These are phyloP conservation scores for Teunomyces tritomae DNA, from an alignment of 805 yeast genomes.

Conservation along the genomic window DNA sequence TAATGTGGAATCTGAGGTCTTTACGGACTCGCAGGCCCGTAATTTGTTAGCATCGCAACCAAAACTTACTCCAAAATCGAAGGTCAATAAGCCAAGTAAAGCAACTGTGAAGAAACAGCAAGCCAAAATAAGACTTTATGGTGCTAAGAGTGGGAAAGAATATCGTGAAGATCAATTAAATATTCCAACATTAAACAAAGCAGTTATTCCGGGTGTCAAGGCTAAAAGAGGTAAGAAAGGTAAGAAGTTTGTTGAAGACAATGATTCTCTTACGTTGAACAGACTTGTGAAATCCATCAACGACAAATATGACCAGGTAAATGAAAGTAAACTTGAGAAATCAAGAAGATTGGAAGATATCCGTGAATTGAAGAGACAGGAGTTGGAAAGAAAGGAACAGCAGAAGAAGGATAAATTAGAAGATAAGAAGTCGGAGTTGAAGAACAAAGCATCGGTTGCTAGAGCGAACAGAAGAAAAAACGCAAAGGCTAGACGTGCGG, in stretches of 20 bases:
- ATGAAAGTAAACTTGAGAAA: constrained; percentile 88
- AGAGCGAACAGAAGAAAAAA: constrained; percentile 67
- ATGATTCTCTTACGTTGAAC: constrained; percentile 58
- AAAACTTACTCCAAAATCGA: constrained; percentile 58
- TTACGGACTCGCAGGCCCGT: constrained; percentile 63
- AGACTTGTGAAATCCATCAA: constrained; percentile 78
- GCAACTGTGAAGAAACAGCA: constrained; percentile 63
- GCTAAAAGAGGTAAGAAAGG: constrained; percentile 85
- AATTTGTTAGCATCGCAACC: constrained; percentile 61
- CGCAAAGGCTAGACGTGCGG: constrained; percentile 31
- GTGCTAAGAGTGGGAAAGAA: constrained; percentile 53
- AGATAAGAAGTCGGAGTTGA: constrained; percentile 73
- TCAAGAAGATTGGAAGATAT: constrained; percentile 86
- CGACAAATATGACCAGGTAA: constrained; percentile 71
- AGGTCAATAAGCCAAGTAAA: constrained; percentile 48
- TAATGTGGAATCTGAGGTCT: constrained; percentile 63
- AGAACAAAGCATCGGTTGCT: constrained; percentile 67
- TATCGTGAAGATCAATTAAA: constrained; percentile 78
- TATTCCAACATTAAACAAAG: constrained; percentile 76
- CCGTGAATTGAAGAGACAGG: constrained; percentile 81
- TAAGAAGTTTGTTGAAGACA: constrained; percentile 71
- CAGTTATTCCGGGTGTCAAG: constrained; percentile 79
- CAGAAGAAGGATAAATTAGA: constrained; percentile 68
- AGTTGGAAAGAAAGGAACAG: constrained; percentile 80
- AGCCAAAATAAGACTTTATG: constrained; percentile 62